Evolutionary conservation across 169 alveolate genomes (phyloP).

Genomic region (Perkinsus chesapeaki): DNA sequence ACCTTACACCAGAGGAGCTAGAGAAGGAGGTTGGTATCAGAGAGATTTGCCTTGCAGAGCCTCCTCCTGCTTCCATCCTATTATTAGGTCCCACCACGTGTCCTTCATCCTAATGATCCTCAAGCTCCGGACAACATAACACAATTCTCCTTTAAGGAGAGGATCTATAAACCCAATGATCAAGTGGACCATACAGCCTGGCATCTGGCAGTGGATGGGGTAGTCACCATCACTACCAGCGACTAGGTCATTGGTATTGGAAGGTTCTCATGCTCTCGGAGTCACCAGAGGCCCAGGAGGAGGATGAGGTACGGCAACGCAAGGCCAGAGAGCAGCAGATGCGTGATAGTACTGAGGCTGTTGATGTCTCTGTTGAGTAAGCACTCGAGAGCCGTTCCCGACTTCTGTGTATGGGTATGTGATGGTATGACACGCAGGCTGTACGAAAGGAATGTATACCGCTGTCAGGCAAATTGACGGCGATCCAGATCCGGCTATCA

Average conservation of each 20-base stretch:
- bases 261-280: slow-evolving; percentile 37
- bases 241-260: slow-evolving; percentile 20
- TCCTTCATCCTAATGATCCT: slow-evolving; percentile 64
- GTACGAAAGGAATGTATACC: too few relatives aligned
- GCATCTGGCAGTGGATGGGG: slow-evolving; percentile 49
- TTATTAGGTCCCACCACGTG: slow-evolving; percentile 46
- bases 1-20: slow-evolving; percentile 43
- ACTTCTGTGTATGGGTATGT: too few relatives aligned
- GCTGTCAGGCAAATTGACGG: slow-evolving; percentile 46
- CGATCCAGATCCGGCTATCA: slow-evolving; percentile 45
- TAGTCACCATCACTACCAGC: not conserved
- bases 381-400: not conserved
- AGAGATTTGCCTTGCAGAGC: not conserved
- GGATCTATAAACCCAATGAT: slow-evolving; percentile 61
- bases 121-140: slow-evolving; percentile 73
- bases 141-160: slow-evolving; percentile 56
- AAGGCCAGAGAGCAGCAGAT: slow-evolving; percentile 43
- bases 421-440: too few relatives aligned
- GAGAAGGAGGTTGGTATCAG: slow-evolving; percentile 33
- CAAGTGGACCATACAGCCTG: slow-evolving; percentile 63
- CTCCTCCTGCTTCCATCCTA: not conserved
- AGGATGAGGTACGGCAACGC: slow-evolving; percentile 54
- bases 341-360: slow-evolving; percentile 33
- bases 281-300: slow-evolving; percentile 60
- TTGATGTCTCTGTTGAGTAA: slow-evolving; percentile 20